Percentiles rank a stretch among this genome's conserved stretches.
These are phyloP conservation scores for Penicillium sp. DNA, from an alignment of 2,329 filamentous ascomycete genomes.

Conservation along the genomic window DNA sequence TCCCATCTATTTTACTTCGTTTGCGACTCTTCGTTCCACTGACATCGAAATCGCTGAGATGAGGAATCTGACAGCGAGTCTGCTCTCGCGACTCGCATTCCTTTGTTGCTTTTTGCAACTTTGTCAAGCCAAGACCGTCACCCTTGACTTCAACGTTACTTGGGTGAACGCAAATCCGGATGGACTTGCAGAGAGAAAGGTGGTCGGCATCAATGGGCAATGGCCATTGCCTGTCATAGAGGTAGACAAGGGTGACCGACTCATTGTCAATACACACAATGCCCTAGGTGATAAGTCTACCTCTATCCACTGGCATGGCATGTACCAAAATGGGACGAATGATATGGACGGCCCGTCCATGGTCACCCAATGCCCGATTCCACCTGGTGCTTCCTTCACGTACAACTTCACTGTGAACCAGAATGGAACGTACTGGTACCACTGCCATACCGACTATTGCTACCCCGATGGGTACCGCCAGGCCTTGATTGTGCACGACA, in stretches of 20 bases:
- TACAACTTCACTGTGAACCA: conserved; percentile 68
- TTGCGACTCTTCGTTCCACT: background rate
- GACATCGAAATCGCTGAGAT: conserved; percentile 6
- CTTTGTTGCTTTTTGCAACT: conserved; percentile 11
- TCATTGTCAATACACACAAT: conserved; percentile 71
- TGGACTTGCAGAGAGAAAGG: conserved; percentile 50
- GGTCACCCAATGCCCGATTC: conserved; percentile 56
- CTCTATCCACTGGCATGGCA: conserved; percentile 74
- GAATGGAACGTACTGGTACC: conserved; percentile 65
- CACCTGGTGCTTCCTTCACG: conserved; percentile 48
- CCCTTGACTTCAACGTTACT: conserved; percentile 52
- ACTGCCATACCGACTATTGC: conserved; percentile 66
- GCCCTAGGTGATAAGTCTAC: conserved; percentile 65
- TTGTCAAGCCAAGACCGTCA: conserved; percentile 19
- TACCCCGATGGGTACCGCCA: conserved; percentile 71
- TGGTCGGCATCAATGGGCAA: conserved; percentile 73
- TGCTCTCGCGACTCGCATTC: conserved; percentile 10
- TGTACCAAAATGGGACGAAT: conserved; percentile 75
- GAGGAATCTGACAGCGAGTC: conserved; percentile 10
- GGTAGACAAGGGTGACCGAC: conserved; percentile 70
- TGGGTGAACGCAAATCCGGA: conserved; percentile 61
- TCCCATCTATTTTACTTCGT: background rate
- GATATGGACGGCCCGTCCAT: conserved; percentile 72
- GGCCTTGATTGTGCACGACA: conserved; percentile 66
- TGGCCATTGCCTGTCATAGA: conserved; percentile 75